phyloP scores from a whole-genome alignment of 2,329 filamentous ascomycete genomes.

The Colletotrichum destructivum region DNA sequence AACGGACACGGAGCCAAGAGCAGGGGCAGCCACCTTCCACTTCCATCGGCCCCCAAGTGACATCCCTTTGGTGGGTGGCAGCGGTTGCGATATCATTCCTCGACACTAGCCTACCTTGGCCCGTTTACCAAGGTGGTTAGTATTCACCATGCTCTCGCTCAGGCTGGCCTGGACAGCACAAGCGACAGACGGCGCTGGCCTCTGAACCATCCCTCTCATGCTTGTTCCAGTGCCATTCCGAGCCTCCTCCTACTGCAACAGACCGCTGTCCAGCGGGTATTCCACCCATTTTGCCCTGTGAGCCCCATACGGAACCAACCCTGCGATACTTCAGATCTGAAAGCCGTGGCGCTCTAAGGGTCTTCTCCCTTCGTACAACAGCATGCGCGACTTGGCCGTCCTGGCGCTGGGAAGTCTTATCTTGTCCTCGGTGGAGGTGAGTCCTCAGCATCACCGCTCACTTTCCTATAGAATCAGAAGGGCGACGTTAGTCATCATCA shows the following conservation, averaged over 20 bases:
- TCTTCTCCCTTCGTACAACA: too few relatives aligned
- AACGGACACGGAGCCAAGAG: constrained; percentile 25
- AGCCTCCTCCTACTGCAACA: constrained; percentile 22
- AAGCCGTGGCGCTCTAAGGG: too few relatives aligned
- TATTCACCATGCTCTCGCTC: neutral
- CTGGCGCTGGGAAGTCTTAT: neutral
- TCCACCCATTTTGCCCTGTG: neutral
- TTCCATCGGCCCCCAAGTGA: constrained; percentile 41
- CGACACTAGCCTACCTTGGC: constrained; percentile 11
- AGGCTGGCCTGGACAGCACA: constrained; percentile 15
- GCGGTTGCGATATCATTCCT: constrained; percentile 27
- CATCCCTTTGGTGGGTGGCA: constrained; percentile 34
- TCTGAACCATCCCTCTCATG: constrained; percentile 1
- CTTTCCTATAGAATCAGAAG: constrained; percentile 23
- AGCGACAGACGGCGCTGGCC: neutral
- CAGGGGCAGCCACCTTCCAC: constrained; percentile 37
- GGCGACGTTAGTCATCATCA: constrained; percentile 2
- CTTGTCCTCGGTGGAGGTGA: neutral
- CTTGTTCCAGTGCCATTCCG: constrained; percentile 11
- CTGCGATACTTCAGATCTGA: too few relatives aligned
- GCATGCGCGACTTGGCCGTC: too few relatives aligned
- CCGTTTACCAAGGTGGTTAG: neutral
- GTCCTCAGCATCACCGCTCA: constrained; percentile 23
- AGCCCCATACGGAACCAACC: neutral
- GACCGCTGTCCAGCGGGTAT: neutral